Base-by-base conservation (phyloP, 208 protist genomes). In the Strigomonas culicis region DNA sequence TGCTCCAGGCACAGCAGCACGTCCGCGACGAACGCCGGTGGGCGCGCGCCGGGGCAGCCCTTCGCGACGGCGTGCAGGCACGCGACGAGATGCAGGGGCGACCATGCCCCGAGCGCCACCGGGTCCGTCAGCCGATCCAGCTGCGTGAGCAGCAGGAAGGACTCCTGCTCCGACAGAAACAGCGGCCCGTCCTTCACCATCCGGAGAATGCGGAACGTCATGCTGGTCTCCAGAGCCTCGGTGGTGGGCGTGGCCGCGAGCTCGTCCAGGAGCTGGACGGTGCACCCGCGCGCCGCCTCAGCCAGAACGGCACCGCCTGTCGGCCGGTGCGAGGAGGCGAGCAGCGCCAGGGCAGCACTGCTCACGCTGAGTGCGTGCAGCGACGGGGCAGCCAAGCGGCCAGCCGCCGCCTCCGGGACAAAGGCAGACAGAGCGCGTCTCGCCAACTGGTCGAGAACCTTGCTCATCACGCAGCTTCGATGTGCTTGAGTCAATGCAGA, bases 61-160 rank as follows among this genome's bases (percentile, higher is more conserved):
- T 73, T 80, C 4, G 87, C 83, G 30, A 93, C 60, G 10, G 81
- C 68, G 63, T 88, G 78, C 34, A 93, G 75, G 6, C 61, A 65
- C 15, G 59, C 66, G 4, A 90, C 22, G n/a, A 90, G 61, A 17
- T 73, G 75, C 21, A 64, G 65, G n/a, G 79, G 76, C 44, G 63
- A 70, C 87, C 83, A 90, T 1, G 59, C 47, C 0, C 62, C 64
- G 52, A 93, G 58, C 49, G 66, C 59, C 13, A 77, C 36, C 7
- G 61, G 50, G 22, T 73, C 67, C 4, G 86, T 49, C 28, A 75
- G 75, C 51, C 61, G 61, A 19, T 72, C 76, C n/a, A 88, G 36
- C 27, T 66, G 63, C 32, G 53, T 52, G 11, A 79, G 60, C 31
- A 92, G 56, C 27, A 53, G 59, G 4, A 22, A 47, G 24, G 76